phyloP scores from a whole-genome alignment of 208 protist species.

The Chromosphaera perkinsii region DNA sequence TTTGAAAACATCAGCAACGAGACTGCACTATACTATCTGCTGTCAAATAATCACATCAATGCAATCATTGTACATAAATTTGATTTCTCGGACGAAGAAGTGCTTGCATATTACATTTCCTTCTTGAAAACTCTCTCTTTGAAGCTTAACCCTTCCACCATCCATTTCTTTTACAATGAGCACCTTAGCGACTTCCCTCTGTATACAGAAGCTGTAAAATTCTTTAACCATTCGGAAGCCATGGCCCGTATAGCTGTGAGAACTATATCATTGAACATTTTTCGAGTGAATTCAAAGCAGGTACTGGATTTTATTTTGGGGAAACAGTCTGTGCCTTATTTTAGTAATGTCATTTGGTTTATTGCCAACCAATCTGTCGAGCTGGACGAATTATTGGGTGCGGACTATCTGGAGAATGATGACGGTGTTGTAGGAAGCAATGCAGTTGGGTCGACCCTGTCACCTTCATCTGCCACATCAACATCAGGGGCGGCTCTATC shows the following conservation, averaged over 20 bases:
- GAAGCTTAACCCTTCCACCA: conserved; percentile 61
- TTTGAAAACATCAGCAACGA: conserved; percentile 59
- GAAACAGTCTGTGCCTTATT: conserved; percentile 60
- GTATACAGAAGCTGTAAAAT: conserved; percentile 74
- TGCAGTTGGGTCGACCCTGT: not conserved
- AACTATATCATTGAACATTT: conserved; percentile 71
- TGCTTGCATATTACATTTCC: conserved; percentile 78
- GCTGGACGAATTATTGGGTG: conserved; percentile 40
- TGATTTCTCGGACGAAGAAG: conserved; percentile 73
- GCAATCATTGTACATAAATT: conserved; percentile 71
- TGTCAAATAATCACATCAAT: conserved; percentile 79
- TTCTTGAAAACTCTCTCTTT: conserved; percentile 76
- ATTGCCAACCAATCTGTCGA: conserved; percentile 52
- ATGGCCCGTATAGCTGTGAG: conserved; percentile 74
- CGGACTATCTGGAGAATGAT: not conserved
- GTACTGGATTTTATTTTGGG: conserved; percentile 59
- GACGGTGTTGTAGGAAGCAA: not conserved
- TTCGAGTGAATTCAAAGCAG: conserved; percentile 42
- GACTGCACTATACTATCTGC: conserved; percentile 62
- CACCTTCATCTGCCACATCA: not conserved
- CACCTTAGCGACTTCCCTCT: conserved; percentile 66
- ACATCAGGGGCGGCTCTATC: too few relatives aligned
- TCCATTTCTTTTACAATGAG: conserved; percentile 75
- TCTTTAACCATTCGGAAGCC: conserved; percentile 68
- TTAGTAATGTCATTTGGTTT: conserved; percentile 70